phyloP scores from a whole-genome alignment of 2,329 filamentous ascomycete genomes.

The Pseudofabraea citricarpa region DNA sequence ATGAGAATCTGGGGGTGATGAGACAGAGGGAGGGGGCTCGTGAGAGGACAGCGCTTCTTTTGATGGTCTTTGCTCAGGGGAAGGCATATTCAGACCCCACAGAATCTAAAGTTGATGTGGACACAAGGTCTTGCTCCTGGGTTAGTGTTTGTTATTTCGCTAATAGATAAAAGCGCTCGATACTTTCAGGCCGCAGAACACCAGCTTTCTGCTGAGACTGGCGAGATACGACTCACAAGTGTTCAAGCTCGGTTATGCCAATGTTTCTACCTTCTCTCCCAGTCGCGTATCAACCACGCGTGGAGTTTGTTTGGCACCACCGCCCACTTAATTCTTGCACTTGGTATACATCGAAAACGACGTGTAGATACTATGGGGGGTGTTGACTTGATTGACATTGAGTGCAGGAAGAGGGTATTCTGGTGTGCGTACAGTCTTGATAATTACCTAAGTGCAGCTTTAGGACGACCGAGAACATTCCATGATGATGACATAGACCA shows the following conservation, averaged over 20 bases:
- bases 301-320: slow-evolving; percentile 30
- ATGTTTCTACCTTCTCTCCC: slow-evolving; percentile 29
- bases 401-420: slow-evolving; percentile 52
- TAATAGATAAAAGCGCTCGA: slow-evolving; percentile 16
- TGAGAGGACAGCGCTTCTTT: slow-evolving; percentile 34
- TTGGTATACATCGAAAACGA: slow-evolving; percentile 26
- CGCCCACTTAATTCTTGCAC: slow-evolving; percentile 27
- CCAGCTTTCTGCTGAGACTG: slow-evolving; percentile 28
- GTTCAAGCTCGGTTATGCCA: slow-evolving; percentile 36
- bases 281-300: slow-evolving; percentile 30
- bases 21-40: slow-evolving; percentile 33
- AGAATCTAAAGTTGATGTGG: slow-evolving; percentile 2
- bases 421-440: slow-evolving; percentile 63
- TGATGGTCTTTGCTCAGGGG: slow-evolving; percentile 47
- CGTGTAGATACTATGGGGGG: slow-evolving; percentile 14
- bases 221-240: slow-evolving; percentile 27
- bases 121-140: slow-evolving; percentile 13
- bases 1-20: slow-evolving; percentile 38
- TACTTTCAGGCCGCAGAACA: slow-evolving; percentile 25
- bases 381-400: slow-evolving; percentile 34
- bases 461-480: slow-evolving; percentile 56
- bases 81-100: slow-evolving; percentile 29
- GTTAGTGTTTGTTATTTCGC: neutral
- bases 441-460: slow-evolving; percentile 57
- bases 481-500: slow-evolving; percentile 64